phyloP scores from a whole-genome alignment of 2,329 filamentous ascomycete genomes.

The Epichloe elymi region DNA sequence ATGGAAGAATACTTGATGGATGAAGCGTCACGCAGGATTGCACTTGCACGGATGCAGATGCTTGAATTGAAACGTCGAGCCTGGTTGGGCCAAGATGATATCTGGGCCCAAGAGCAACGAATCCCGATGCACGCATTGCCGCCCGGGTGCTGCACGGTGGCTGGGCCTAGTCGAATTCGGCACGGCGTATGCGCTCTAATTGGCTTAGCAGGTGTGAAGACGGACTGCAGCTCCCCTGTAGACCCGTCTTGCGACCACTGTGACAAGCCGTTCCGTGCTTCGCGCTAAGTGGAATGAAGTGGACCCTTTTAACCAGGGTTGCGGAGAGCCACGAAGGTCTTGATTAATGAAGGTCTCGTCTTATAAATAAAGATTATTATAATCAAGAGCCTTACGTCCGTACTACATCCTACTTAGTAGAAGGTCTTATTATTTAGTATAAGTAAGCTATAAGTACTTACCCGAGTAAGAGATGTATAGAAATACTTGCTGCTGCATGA shows the following conservation, averaged over 20 bases:
- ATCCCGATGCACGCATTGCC: slow-evolving; percentile 26
- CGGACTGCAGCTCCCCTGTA: neutral
- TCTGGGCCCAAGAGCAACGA: slow-evolving; percentile 10
- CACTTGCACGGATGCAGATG: neutral
- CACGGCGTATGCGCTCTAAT: slow-evolving; percentile 25
- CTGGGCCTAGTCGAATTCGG: slow-evolving; percentile 12
- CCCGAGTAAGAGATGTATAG: too few species aligned
- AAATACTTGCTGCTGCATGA: too few species aligned
- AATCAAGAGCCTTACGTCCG: too few species aligned
- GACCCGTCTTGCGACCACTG: neutral
- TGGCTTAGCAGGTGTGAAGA: slow-evolving; percentile 15
- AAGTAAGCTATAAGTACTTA: too few species aligned
- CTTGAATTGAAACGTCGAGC: neutral
- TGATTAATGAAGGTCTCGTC: too few species aligned
- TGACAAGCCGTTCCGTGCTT: neutral
- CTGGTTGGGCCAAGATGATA: too few species aligned
- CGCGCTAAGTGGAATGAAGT: neutral
- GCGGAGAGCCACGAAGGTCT: too few species aligned
- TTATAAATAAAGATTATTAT: too few species aligned
- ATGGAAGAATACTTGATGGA: neutral
- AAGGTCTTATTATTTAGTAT: too few species aligned
- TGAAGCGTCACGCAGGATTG: neutral
- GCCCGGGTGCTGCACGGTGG: slow-evolving; percentile 26
- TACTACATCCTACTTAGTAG: too few species aligned
- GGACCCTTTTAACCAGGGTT: too few species aligned